These are phyloP conservation scores for Cyclotella kingstonii DNA, from an alignment of 108 stramenopile species.

Conservation along the genomic window DNA sequence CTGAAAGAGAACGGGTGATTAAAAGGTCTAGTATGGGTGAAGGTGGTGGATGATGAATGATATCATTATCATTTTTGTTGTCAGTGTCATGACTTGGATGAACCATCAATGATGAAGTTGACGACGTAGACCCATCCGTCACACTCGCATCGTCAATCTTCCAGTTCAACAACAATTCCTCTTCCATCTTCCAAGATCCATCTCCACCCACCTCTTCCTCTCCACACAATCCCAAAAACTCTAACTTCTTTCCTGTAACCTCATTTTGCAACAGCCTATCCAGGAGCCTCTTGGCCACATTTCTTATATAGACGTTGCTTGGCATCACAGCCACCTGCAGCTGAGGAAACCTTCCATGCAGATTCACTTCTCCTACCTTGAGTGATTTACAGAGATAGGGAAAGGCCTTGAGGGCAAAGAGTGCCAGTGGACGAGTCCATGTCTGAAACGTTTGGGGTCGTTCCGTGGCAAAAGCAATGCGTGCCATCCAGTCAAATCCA, in stretches of 20 bases:
- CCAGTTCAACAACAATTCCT: background rate
- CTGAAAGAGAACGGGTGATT: too few relatives aligned
- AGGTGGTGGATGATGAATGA: conserved; percentile 10
- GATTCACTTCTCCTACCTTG: conserved; percentile 43
- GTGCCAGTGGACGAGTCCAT: conserved; percentile 39
- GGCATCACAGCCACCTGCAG: conserved; percentile 38
- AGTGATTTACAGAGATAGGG: conserved; percentile 44
- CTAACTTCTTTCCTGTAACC: conserved; percentile 38
- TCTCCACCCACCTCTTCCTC: conserved; percentile 41
- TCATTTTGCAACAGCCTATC: conserved; percentile 43
- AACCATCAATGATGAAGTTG: background rate
- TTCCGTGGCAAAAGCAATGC: conserved; percentile 37
- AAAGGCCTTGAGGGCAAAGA: conserved; percentile 50
- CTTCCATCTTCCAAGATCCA: conserved; percentile 35
- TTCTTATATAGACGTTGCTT: conserved; percentile 26
- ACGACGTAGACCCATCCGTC: background rate
- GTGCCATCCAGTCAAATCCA: conserved; percentile 50
- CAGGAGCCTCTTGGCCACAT: conserved; percentile 21
- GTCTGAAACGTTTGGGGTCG: conserved; percentile 27
- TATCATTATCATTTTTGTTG: background rate
- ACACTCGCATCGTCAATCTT: background rate
- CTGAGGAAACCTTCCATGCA: conserved; percentile 48
- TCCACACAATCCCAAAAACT: conserved; percentile 48
- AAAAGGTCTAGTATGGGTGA: conserved; percentile 32
- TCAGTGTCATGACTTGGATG: background rate